Evolutionary conservation across 2,329 filamentous ascomycete genomes (phyloP), one percentile per base, ranked within the genome.

Genomic region (Volutella citrinella): DNA sequence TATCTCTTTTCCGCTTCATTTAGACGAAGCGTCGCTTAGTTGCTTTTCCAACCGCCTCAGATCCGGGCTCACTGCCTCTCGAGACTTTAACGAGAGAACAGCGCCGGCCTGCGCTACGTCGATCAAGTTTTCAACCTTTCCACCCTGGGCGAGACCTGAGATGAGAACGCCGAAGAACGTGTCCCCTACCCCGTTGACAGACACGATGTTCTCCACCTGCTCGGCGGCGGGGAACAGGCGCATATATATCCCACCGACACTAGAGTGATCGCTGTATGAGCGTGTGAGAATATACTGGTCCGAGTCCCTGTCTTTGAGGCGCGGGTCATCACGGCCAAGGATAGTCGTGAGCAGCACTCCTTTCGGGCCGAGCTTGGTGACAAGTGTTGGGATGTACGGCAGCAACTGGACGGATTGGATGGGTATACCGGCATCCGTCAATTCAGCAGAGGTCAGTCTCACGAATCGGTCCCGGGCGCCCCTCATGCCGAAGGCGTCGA

Each of bases 181-280:
- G 62, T 98, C 93, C 0, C 93, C 93, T 3, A 88, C 89, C 1
- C 91, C 93, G 57, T 97, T 97, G 9, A 97, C 91, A 28, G 88
- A 95, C 3, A 91, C 80, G 2, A 95, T 72, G 17, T 93, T 79
- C 14, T 74, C 64, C 0, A 95, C 72, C 12, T 68, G 64, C 55
- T 85, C 80, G 1, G 76, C 76, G 0, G 84, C 70, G 0, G 85
- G 78, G 57, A 87, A 86, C 14, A 78, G 47, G 20, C 76, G 60
- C 82, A 96, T 89, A 54, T 96, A 96, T 4, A 96, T 72, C 0
- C 90, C 91, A 0, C 89, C 80, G 0, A 82, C 68, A 7, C 68
- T 60, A 2, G 65, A 66, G 19, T 76, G 70, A 3, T 70, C 68
- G 10, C 70, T 69, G 2, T 64, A 56, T 20, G 74, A 75, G 15